Evolutionary conservation across 805 yeast species (phyloP).

Genomic region (Lipomyces oligophaga): DNA sequence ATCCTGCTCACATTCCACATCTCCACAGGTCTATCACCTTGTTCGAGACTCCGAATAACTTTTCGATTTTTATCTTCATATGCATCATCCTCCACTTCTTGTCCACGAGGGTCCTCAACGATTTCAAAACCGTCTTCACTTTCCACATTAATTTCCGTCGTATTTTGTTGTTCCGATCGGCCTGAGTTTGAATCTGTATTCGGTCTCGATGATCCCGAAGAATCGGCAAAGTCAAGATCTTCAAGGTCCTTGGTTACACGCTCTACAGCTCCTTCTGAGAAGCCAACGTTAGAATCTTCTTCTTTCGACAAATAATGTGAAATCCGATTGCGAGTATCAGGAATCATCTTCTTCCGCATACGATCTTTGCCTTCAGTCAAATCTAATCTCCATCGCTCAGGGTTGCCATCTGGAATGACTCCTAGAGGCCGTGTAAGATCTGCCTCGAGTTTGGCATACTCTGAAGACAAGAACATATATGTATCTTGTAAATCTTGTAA

Average conservation of each 20-base stretch:
- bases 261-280: not conserved
- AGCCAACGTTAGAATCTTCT: conserved; percentile 8
- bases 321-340: conserved; percentile 49
- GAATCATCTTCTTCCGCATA: conserved; percentile 58
- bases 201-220: not conserved
- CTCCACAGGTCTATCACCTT: conserved; percentile 66
- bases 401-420: conserved; percentile 27
- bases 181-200: conserved; percentile 3
- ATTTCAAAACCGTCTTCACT: conserved; percentile 33
- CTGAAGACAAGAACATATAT: conserved; percentile 45
- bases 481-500: conserved; percentile 66
- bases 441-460: conserved; percentile 48
- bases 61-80: conserved; percentile 66
- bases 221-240: conserved; percentile 1
- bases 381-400: conserved; percentile 51
- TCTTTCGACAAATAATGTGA: conserved; percentile 45
- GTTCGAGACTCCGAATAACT: conserved; percentile 61
- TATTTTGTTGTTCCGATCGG: conserved; percentile 7
- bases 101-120: conserved; percentile 31
- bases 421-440: conserved; percentile 41
- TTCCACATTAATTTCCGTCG: conserved; percentile 26
- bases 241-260: conserved; percentile 2
- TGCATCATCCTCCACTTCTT: conserved; percentile 30
- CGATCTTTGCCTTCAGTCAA: conserved; percentile 66
- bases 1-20: conserved; percentile 74